Evolutionary conservation across 306 rosid genomes (phyloP).

Genomic region (Rubus idaeus): DNA sequence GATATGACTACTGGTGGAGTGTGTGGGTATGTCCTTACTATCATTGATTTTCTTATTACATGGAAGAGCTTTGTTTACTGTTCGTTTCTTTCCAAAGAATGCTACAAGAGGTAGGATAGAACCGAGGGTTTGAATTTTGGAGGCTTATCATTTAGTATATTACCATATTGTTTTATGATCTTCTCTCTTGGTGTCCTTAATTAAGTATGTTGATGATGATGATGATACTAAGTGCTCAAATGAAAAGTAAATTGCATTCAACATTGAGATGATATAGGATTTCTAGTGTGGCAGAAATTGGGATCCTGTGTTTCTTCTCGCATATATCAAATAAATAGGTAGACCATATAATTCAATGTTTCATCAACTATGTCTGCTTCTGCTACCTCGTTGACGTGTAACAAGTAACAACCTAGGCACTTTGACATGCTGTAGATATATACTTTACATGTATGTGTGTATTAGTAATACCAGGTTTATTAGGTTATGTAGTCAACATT

Average conservation of each 20-base stretch:
- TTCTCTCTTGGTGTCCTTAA: not conserved
- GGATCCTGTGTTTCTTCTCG: not conserved
- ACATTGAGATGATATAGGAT: not conserved
- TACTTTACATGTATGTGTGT: not conserved
- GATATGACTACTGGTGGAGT: constrained; percentile 88
- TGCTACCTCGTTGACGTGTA: not conserved
- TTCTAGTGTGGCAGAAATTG: not conserved
- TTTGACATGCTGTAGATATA: not conserved
- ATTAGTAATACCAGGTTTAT: not conserved
- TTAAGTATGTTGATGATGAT: not conserved
- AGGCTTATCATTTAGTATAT: not conserved
- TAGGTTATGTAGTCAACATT: not conserved
- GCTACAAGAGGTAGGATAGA: not conserved
- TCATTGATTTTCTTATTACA: constrained; percentile 1
- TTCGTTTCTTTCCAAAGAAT: not conserved
- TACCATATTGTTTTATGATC: not conserved
- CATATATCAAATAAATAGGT: not conserved
- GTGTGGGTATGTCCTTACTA: constrained; percentile 64
- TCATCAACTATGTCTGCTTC: not conserved
- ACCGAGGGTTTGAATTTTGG: not conserved
- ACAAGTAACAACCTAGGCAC: not conserved
- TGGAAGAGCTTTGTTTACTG: not conserved
- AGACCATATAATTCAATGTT: not conserved
- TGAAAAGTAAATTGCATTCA: not conserved
- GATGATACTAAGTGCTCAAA: not conserved